Conservation (phyloP, 192 early-diverging fungal genomes). For the Rhizophlyctis rosea region DNA sequence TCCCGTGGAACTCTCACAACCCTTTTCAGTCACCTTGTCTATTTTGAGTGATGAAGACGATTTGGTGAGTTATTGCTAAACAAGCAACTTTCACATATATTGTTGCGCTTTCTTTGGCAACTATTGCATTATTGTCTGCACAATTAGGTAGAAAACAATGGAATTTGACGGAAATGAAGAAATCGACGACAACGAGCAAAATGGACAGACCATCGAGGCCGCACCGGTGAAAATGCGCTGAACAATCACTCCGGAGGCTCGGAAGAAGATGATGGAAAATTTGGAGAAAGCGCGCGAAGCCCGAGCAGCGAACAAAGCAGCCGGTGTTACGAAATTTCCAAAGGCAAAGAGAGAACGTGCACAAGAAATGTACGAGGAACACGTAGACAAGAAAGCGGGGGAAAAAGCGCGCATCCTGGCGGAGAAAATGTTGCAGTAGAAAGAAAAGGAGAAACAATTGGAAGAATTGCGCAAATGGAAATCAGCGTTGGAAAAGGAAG, state of each 20-base stretch:
- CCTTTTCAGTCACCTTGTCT: background rate
- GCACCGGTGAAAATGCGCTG: background rate
- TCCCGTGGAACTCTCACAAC: background rate
- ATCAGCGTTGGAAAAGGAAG: background rate
- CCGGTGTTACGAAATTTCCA: background rate
- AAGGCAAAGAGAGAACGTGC: background rate
- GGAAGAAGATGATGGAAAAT: background rate
- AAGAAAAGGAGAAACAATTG: background rate
- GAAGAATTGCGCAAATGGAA: background rate
- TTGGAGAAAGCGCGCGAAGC: background rate
- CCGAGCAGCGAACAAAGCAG: background rate
- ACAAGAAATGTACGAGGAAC: background rate
- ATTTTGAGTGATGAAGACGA: background rate
- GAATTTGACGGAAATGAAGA: background rate
- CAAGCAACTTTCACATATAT: background rate
- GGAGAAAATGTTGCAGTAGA: background rate
- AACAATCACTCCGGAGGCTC: background rate
- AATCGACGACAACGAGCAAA: background rate
- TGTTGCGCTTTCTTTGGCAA: background rate
- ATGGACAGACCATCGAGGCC: background rate
- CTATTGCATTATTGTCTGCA: background rate
- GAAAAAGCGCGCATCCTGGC: background rate
- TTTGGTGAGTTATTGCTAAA: background rate
- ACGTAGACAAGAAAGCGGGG: background rate
- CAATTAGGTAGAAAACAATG: background rate